Evolutionary conservation across 2,329 filamentous ascomycete genomes (phyloP).

Genomic region (Diaporthe nobilis): DNA sequence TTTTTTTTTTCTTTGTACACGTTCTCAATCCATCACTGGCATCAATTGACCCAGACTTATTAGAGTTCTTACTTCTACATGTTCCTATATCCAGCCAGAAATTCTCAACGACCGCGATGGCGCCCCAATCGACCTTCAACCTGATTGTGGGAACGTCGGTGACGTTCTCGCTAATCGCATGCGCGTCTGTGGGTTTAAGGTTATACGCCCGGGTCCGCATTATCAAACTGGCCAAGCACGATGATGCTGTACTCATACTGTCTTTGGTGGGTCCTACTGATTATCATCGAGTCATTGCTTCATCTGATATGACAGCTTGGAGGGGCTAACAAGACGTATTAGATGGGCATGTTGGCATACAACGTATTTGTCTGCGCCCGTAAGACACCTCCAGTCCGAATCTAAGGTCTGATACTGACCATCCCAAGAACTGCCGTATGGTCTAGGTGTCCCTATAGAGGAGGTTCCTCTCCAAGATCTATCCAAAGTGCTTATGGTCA

Average conservation of each 20-base stretch:
- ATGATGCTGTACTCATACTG: slow-evolving; percentile 10
- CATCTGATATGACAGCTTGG: background rate
- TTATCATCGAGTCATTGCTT: background rate
- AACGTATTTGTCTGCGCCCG: slow-evolving; percentile 17
- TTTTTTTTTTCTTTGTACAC: background rate
- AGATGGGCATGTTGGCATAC: slow-evolving; percentile 22
- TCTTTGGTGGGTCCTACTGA: background rate
- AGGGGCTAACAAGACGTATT: background rate
- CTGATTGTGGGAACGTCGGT: slow-evolving; percentile 4
- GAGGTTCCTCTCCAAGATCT: background rate
- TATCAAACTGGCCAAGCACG: slow-evolving; percentile 11
- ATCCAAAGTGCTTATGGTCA: slow-evolving; percentile 11
- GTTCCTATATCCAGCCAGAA: background rate
- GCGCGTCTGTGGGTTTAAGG: slow-evolving; percentile 30
- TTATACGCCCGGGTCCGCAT: slow-evolving; percentile 25
- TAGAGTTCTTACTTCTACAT: background rate
- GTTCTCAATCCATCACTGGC: background rate
- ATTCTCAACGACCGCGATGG: background rate
- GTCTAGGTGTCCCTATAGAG: slow-evolving; percentile 1
- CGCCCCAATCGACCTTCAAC: slow-evolving; percentile 1
- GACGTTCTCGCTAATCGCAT: slow-evolving; percentile 7
- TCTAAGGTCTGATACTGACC: background rate
- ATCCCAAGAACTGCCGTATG: background rate
- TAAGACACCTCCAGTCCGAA: background rate
- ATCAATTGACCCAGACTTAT: background rate